These are phyloP conservation scores for Silene conica DNA, from an alignment of 148 eudicot genomes.

Conservation along the genomic window DNA sequence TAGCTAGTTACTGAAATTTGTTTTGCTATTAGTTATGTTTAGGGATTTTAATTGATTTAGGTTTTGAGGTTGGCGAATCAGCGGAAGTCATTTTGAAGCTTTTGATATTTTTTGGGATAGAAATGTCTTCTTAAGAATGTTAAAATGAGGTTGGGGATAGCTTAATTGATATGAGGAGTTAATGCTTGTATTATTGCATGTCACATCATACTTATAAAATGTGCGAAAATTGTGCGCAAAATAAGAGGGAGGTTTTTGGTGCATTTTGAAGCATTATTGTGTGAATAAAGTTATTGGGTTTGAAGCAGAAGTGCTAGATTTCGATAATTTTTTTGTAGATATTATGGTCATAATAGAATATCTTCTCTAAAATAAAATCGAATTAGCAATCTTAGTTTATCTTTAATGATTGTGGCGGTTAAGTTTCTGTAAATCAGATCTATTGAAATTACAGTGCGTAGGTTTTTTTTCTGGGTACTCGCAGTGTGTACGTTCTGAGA, in stretches of 20 bases:
- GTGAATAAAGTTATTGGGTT: background rate
- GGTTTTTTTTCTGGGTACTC: too few species aligned
- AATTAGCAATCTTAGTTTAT: background rate
- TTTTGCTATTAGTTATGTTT: background rate
- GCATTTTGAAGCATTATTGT: background rate
- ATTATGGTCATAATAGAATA: background rate
- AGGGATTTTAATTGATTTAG: background rate
- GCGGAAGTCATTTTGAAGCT: background rate
- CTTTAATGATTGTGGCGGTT: background rate
- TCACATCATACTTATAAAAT: background rate
- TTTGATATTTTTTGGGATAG: background rate
- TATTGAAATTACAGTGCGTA: background rate
- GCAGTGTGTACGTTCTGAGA: background rate
- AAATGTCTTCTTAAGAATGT: background rate
- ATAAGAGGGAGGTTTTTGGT: background rate
- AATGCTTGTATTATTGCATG: background rate
- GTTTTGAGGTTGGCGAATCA: background rate
- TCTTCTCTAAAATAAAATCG: background rate
- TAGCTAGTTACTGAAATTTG: background rate
- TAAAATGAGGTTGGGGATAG: slow-evolving; percentile 1
- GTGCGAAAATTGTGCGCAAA: background rate
- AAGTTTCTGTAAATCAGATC: too few species aligned
- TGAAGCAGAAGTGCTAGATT: background rate
- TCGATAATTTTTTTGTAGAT: background rate
- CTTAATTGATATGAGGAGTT: background rate